A percentile compares a stretch with the other conserved stretches of the same genome.
These are phyloP conservation scores for Brettanomyces sp. DNA, from an alignment of 805 yeast species.

Conservation along the genomic window DNA sequence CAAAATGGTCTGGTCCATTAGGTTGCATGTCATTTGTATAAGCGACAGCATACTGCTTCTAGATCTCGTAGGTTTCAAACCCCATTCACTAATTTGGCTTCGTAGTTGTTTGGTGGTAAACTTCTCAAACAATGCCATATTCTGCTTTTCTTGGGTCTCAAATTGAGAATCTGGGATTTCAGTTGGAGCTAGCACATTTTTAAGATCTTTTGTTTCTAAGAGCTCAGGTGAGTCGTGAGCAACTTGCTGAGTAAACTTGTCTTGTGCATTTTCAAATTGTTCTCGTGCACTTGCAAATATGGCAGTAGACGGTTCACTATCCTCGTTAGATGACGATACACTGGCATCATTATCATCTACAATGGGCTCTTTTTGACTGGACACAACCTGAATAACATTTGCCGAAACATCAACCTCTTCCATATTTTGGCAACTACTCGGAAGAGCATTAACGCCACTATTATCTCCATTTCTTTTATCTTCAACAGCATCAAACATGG, in stretches of 20 bases:
- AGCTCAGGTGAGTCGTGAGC: too few species aligned
- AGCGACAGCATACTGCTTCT: slow-evolving; percentile 24
- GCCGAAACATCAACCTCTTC: slow-evolving; percentile 2
- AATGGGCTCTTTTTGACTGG: neutral
- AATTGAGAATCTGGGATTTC: slow-evolving; percentile 4
- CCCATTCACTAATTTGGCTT: slow-evolving; percentile 19
- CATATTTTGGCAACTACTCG: neutral
- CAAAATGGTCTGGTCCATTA: slow-evolving; percentile 5
- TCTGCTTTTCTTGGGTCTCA: neutral
- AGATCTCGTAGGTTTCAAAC: slow-evolving; percentile 23
- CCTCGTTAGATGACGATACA: too few species aligned
- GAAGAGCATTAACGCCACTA: neutral
- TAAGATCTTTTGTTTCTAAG: neutral
- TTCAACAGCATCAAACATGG: too few species aligned
- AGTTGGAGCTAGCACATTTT: neutral
- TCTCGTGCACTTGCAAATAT: too few species aligned
- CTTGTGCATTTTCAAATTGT: too few species aligned
- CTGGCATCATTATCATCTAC: neutral
- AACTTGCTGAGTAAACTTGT: too few species aligned
- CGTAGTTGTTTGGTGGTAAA: slow-evolving; percentile 1
- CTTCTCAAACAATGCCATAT: slow-evolving; percentile 1
- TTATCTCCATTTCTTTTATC: neutral
- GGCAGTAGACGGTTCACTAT: too few species aligned
- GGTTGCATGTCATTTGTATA: slow-evolving; percentile 12
- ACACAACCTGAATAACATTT: slow-evolving; percentile 1